Conservation (phyloP, 2,329 filamentous ascomycete species). For the Coleophoma eucalyptorum region DNA sequence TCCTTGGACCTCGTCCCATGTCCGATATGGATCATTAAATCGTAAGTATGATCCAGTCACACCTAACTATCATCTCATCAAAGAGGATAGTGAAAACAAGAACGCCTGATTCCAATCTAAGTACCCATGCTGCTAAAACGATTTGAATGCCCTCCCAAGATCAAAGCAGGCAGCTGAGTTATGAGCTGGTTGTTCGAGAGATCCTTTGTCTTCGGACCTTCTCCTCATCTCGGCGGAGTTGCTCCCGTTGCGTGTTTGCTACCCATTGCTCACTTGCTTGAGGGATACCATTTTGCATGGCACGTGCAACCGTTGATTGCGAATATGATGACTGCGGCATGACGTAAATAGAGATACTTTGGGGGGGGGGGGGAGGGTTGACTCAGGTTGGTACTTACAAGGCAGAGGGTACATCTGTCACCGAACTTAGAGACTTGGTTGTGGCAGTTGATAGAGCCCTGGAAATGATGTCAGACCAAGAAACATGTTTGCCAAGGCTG, state of each 20-base stretch:
- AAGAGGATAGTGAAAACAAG: background rate
- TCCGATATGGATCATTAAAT: background rate
- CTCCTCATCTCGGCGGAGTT: constrained; percentile 15
- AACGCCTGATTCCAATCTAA: background rate
- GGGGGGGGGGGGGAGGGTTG: too few species aligned
- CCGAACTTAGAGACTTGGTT: constrained; percentile 33
- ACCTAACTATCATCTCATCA: background rate
- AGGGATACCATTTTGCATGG: constrained; percentile 9
- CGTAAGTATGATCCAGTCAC: background rate
- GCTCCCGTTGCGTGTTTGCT: constrained; percentile 14
- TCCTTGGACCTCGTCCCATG: too few species aligned
- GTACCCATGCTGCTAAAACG: too few species aligned
- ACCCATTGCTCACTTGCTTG: constrained; percentile 15
- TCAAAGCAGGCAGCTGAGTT: background rate
- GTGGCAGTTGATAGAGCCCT: constrained; percentile 33
- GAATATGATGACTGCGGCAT: constrained; percentile 8
- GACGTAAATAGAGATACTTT: background rate
- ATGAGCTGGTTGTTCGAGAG: constrained; percentile 6
- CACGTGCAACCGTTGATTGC: constrained; percentile 2
- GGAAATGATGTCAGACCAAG: constrained; percentile 6
- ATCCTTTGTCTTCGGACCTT: constrained; percentile 11
- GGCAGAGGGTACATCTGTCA: constrained; percentile 32
- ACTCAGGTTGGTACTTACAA: constrained; percentile 17
- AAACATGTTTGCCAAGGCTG: too few species aligned
- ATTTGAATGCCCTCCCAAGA: background rate